A percentile compares a stretch with the other conserved stretches of the same genome.
These are phyloP conservation scores for Jaminaea rosea DNA, from an alignment of 1,284 basidiomycete genomes.

Conservation along the genomic window DNA sequence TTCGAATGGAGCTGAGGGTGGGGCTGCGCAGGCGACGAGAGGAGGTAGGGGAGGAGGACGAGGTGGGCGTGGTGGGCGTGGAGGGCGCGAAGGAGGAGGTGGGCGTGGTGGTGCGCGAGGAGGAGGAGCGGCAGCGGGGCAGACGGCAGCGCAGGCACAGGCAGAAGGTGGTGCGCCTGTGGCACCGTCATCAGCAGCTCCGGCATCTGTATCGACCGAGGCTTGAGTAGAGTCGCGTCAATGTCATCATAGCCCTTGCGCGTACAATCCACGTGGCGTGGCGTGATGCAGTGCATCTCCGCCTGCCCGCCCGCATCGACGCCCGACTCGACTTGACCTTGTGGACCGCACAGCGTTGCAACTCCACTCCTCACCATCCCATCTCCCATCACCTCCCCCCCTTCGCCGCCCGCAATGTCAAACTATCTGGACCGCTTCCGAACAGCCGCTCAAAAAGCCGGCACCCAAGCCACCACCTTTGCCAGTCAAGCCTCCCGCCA, in stretches of 20 bases:
- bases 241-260: too few relatives aligned
- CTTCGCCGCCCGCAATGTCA: conserved; percentile 1
- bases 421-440: conserved; percentile 67
- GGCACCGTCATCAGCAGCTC: too few relatives aligned
- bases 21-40: background rate
- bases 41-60: conserved; percentile 6
- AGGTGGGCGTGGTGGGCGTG: conserved; percentile 21
- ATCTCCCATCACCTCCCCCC: background rate
- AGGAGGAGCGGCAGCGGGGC: background rate
- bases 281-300: too few relatives aligned
- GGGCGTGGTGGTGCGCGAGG: conserved; percentile 1
- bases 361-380: background rate
- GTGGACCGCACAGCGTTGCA: background rate
- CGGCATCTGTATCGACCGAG: too few relatives aligned
- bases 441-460: conserved; percentile 68
- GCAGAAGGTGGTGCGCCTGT: too few relatives aligned
- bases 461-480: conserved; percentile 49
- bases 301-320: too few relatives aligned
- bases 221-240: too few relatives aligned
- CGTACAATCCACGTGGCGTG: too few relatives aligned
- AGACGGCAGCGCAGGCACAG: too few relatives aligned
- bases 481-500: conserved; percentile 31
- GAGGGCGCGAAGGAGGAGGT: conserved; percentile 13
- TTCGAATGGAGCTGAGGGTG: background rate
- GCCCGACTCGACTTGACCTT: background rate